Percentiles rank a stretch among this genome's conserved stretches.
Evolutionary conservation across 2,329 filamentous ascomycete species (phyloP).

Genomic region (Botryotinia globosa): DNA sequence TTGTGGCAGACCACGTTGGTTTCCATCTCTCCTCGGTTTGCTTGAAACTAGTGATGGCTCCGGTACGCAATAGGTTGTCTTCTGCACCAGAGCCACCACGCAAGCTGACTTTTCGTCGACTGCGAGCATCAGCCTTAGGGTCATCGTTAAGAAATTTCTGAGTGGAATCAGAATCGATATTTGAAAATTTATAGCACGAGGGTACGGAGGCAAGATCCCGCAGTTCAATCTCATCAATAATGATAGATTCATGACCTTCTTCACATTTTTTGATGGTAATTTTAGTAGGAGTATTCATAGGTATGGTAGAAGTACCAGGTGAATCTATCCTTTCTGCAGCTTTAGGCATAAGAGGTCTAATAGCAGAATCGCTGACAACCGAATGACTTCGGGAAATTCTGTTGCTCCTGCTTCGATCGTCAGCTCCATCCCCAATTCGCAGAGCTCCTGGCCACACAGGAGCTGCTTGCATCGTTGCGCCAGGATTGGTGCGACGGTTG

Average conservation of each 20-base stretch:
- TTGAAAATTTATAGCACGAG: not conserved
- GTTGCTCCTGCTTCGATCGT: not conserved
- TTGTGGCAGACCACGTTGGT: slow-evolving; percentile 13
- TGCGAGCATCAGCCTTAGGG: not conserved
- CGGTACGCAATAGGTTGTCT: not conserved
- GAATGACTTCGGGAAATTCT: not conserved
- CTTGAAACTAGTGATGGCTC: slow-evolving; percentile 14
- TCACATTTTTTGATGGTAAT: slow-evolving; percentile 13
- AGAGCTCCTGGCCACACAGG: not conserved
- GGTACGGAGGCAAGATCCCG: not conserved
- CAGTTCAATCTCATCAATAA: slow-evolving; percentile 12
- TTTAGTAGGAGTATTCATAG: not conserved
- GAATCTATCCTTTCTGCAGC: not conserved
- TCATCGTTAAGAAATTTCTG: not conserved
- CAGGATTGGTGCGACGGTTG: not conserved
- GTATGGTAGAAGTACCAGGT: not conserved
- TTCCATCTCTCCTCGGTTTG: slow-evolving; percentile 12
- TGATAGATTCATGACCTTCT: slow-evolving; percentile 9
- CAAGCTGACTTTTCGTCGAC: not conserved
- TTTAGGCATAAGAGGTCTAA: not conserved
- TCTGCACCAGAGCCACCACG: not conserved
- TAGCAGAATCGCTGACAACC: not conserved
- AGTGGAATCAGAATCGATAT: not conserved
- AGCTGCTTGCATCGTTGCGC: slow-evolving; percentile 3
- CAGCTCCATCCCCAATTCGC: slow-evolving; percentile 4